Conservation (phyloP, 164 flowering plant genomes). For the Taxillus chinensis region DNA sequence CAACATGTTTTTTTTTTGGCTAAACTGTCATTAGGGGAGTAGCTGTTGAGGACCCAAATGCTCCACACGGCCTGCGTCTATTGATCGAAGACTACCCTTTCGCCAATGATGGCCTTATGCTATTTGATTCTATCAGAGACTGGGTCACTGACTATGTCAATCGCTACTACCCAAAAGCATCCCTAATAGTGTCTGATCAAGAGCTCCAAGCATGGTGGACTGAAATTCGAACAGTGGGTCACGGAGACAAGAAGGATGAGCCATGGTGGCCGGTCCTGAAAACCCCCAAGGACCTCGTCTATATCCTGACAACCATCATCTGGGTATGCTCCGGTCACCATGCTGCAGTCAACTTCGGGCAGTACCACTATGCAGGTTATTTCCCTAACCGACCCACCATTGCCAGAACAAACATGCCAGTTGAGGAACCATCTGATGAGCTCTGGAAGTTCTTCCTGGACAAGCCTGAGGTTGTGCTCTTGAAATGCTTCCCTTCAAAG, state of each 20-base stretch:
- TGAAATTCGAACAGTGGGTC: conserved; percentile 57
- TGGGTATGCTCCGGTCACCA: conserved; percentile 77
- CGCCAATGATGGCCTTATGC: conserved; percentile 62
- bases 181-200: conserved; percentile 26
- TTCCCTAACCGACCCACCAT: conserved; percentile 69
- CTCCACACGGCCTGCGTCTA: conserved; percentile 60
- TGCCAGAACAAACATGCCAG: conserved; percentile 46
- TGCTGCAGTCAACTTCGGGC: conserved; percentile 78
- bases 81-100: conserved; percentile 65
- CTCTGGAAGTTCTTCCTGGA: conserved; percentile 15
- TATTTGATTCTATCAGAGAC: conserved; percentile 51
- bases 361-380: conserved; percentile 56
- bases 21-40: conserved; percentile 37
- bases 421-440: conserved; percentile 31
- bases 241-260: conserved; percentile 65
- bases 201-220: conserved; percentile 87
- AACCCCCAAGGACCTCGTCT: conserved; percentile 35
- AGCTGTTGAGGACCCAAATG: conserved; percentile 61
- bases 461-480: conserved; percentile 25
- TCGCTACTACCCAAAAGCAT: conserved; percentile 36
- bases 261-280: conserved; percentile 76
- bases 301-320: conserved; percentile 41
- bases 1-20: no score
- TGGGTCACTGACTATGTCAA: conserved; percentile 65
- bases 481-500: conserved; percentile 34